phyloP scores from a whole-genome alignment of 305 asterid genomes.

The Withania somnifera region DNA sequence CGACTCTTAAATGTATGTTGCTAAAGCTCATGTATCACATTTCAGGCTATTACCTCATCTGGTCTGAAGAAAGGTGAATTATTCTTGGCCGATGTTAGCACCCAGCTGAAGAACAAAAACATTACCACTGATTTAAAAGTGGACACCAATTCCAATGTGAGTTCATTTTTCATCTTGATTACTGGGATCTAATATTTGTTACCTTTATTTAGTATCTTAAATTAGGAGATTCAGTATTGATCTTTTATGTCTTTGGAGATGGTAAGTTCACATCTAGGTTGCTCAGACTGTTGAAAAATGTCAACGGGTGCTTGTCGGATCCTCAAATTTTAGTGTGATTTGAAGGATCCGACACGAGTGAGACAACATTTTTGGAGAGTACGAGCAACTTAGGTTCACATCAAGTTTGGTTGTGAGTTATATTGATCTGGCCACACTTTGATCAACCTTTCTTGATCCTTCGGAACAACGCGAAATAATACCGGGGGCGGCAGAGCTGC shows the following conservation, averaged over 20 bases:
- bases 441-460: neutral
- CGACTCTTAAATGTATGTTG: neutral
- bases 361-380: neutral
- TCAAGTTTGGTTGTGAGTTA: neutral
- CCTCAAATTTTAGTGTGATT: too few species aligned
- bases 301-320: too few species aligned
- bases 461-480: too few species aligned
- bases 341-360: too few species aligned
- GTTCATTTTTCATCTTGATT: conserved; percentile 39
- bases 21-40: neutral
- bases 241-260: neutral
- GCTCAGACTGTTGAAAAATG: too few species aligned
- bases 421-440: neutral
- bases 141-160: conserved; percentile 49
- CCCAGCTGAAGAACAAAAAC: conserved; percentile 52
- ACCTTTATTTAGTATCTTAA: conserved; percentile 11
- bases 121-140: conserved; percentile 51
- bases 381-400: neutral
- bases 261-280: neutral
- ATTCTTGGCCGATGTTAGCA: conserved; percentile 52
- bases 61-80: conserved; percentile 52
- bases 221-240: neutral
- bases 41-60: conserved; percentile 34
- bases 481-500: too few species aligned
- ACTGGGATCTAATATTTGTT: conserved; percentile 15